These are phyloP conservation scores for Phaeophleospora eucalypticola DNA, from an alignment of 2,329 filamentous ascomycete species.

Conservation along the genomic window DNA sequence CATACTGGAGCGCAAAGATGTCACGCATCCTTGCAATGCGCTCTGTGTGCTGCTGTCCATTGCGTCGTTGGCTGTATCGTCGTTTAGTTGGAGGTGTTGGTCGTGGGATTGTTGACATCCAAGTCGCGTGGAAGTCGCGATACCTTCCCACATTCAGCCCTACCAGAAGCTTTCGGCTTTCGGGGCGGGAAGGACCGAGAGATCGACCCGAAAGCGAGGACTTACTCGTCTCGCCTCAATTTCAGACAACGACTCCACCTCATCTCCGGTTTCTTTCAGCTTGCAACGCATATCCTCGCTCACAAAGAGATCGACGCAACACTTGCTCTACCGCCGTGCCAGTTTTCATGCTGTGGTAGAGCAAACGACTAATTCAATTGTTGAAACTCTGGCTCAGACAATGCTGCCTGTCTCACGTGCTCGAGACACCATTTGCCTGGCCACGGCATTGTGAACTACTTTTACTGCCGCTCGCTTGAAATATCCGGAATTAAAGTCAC, in stretches of 20 bases:
- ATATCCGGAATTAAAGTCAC: too few relatives aligned
- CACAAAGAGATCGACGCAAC: background rate
- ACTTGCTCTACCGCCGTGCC: too few relatives aligned
- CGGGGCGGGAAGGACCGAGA: background rate
- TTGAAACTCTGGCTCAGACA: too few relatives aligned
- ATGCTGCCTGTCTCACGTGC: background rate
- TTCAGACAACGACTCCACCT: background rate
- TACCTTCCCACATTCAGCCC: background rate
- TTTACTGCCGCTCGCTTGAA: too few relatives aligned
- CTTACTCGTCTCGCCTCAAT: background rate
- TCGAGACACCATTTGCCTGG: background rate
- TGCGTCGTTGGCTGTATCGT: background rate
- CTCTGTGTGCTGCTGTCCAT: constrained; percentile 31
- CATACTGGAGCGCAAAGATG: constrained; percentile 58
- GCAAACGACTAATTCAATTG: too few relatives aligned
- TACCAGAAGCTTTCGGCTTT: background rate
- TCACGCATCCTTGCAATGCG: constrained; percentile 57
- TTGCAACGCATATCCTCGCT: too few relatives aligned
- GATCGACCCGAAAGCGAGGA: background rate
- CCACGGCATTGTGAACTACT: background rate
- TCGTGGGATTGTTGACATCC: constrained; percentile 1
- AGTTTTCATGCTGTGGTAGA: too few relatives aligned
- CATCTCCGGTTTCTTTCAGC: background rate
- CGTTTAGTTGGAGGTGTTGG: background rate
- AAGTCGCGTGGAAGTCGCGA: background rate